Percentiles rank a stretch among this genome's conserved stretches.
Conservation (phyloP, 2,329 filamentous ascomycete genomes). For the Dactylellina cionopaga region DNA sequence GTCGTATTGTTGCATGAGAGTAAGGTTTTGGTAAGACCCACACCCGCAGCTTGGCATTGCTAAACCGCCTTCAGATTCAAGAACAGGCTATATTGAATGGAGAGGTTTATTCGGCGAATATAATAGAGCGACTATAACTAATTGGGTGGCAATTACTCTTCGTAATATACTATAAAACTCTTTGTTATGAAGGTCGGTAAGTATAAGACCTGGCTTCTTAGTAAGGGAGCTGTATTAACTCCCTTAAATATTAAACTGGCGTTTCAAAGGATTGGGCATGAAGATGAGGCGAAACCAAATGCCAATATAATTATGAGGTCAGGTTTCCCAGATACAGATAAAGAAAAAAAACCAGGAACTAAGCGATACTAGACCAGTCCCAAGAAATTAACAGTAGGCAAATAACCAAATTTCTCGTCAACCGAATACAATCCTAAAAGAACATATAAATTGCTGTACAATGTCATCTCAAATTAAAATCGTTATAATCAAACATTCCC, state of each 20-base stretch:
- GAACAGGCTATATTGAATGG: no score
- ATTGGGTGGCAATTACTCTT: no score
- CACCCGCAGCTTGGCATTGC: slow-evolving; percentile 13
- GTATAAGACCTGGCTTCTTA: no score
- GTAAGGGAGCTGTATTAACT: not conserved
- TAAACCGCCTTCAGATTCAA: not conserved
- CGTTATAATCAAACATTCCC: not conserved
- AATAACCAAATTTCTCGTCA: not conserved
- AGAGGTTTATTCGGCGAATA: no score
- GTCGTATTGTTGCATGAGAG: slow-evolving; percentile 2
- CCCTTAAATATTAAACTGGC: not conserved
- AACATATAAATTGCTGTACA: not conserved
- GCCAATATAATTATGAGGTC: no score
- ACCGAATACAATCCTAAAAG: not conserved
- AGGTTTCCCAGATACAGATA: not conserved
- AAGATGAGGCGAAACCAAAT: not conserved
- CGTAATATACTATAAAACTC: no score
- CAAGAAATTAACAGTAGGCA: not conserved
- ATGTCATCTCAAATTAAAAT: not conserved
- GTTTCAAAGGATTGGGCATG: no score
- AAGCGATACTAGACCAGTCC: slow-evolving; percentile 20
- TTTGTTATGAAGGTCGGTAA: no score
- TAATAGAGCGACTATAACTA: no score
- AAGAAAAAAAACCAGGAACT: not conserved
- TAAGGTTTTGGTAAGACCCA: slow-evolving; percentile 7